Conservation (phyloP, 2,329 filamentous ascomycete genomes). For the Fusarium chuoi region DNA sequence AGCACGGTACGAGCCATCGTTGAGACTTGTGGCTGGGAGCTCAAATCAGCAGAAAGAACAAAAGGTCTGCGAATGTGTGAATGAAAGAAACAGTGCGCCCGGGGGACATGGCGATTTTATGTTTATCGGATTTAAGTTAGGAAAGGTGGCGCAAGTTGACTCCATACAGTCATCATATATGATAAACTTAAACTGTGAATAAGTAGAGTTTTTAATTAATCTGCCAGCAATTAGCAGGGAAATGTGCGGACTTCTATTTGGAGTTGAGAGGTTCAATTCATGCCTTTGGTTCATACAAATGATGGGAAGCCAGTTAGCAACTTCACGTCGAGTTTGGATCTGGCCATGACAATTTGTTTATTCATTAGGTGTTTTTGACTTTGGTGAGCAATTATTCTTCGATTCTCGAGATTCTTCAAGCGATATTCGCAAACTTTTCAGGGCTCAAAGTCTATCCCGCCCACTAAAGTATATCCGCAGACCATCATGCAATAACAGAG, state of each 20-base stretch:
- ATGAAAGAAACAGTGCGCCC: accelerated
- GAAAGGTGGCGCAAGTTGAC: background rate
- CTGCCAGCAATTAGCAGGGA: background rate
- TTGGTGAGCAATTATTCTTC: too few species aligned
- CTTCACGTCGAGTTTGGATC: background rate
- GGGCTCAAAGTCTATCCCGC: too few species aligned
- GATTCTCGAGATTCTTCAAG: too few species aligned
- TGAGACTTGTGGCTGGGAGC: background rate
- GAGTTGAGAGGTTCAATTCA: background rate
- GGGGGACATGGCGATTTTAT: background rate
- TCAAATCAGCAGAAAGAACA: background rate
- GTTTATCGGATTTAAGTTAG: background rate
- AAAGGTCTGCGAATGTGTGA: background rate
- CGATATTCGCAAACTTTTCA: too few species aligned
- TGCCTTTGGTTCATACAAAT: background rate
- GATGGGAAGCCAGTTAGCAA: background rate
- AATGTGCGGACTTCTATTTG: background rate
- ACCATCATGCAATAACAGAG: too few species aligned
- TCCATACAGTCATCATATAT: accelerated
- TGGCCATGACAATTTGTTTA: background rate
- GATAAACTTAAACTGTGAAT: background rate
- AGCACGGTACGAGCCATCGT: background rate
- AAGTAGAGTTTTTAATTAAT: accelerated
- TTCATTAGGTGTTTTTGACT: too few species aligned
- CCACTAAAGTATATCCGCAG: too few species aligned